Evolutionary conservation across 169 alveolate genomes (phyloP).

Genomic region (Blepharisma undulans): DNA sequence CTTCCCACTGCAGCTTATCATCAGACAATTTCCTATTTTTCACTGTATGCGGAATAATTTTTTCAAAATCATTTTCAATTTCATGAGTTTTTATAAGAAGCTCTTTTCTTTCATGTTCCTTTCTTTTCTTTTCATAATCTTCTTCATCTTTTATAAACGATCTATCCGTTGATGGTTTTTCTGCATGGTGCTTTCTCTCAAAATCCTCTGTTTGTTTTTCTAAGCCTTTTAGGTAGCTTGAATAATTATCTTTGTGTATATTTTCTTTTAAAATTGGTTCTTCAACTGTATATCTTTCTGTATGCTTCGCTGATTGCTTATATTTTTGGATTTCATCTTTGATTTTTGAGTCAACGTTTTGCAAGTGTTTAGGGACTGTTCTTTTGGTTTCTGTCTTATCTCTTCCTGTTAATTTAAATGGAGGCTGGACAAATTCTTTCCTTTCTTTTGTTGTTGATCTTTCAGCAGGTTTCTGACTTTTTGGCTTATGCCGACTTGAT

Average conservation of each 20-base stretch:
- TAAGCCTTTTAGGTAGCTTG: neutral
- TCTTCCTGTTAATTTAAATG: conserved; percentile 32
- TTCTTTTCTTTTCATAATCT: neutral
- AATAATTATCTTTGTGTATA: too few species aligned
- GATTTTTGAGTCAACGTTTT: conserved; percentile 28
- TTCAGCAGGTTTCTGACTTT: neutral
- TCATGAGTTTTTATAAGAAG: neutral
- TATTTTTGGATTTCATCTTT: conserved; percentile 17
- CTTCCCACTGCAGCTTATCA: neutral
- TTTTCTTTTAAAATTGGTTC: neutral
- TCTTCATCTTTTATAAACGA: neutral
- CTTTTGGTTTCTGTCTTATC: conserved; percentile 2
- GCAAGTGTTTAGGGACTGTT: conserved; percentile 20
- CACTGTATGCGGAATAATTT: neutral
- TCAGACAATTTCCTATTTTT: neutral
- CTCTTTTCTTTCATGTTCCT: neutral
- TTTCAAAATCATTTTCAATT: neutral
- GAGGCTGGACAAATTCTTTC: conserved; percentile 1
- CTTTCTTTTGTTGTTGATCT: neutral
- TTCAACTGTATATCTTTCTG: neutral
- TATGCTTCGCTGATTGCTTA: neutral
- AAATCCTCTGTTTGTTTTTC: neutral
- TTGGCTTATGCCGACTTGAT: neutral
- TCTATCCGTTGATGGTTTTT: neutral
- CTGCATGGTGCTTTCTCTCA: neutral